Evolutionary conservation across 768 basidiomycete genomes (phyloP).

Genomic region (Mycena capillaripes): DNA sequence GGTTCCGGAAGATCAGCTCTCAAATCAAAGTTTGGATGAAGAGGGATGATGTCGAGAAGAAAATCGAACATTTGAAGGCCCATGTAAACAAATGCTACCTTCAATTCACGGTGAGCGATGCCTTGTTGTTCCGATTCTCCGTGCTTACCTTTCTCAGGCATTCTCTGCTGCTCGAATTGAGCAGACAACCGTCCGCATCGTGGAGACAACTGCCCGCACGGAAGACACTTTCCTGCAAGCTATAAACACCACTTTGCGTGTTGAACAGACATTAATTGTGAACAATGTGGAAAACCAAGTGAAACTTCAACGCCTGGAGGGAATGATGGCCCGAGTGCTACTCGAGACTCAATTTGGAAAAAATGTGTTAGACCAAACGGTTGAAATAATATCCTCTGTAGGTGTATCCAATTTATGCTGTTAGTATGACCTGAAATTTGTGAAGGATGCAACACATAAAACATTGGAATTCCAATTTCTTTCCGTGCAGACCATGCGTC

Average conservation of each 20-base stretch:
- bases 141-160: no score
- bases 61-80: conserved; percentile 17
- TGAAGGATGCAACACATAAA: conserved; percentile 15
- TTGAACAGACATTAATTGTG: conserved; percentile 15
- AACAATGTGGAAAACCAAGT: conserved; percentile 25
- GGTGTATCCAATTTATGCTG: neutral
- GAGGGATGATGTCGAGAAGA: conserved; percentile 15
- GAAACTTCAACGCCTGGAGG: conserved; percentile 4
- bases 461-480: conserved; percentile 27
- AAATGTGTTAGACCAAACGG: neutral
- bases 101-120: conserved; percentile 27
- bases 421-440: neutral
- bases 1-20: no score
- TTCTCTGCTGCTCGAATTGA: conserved; percentile 30
- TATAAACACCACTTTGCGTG: no score
- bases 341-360: conserved; percentile 20
- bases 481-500: conserved; percentile 5
- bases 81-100: conserved; percentile 18
- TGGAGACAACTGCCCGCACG: no score
- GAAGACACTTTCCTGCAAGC: no score
- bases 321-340: conserved; percentile 24
- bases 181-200: conserved; percentile 4
- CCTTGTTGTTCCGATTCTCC: no score
- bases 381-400: conserved; percentile 24
- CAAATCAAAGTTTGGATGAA: conserved; percentile 19